Conservation (phyloP, 768 basidiomycete genomes). For the Dendrothele bispora region DNA sequence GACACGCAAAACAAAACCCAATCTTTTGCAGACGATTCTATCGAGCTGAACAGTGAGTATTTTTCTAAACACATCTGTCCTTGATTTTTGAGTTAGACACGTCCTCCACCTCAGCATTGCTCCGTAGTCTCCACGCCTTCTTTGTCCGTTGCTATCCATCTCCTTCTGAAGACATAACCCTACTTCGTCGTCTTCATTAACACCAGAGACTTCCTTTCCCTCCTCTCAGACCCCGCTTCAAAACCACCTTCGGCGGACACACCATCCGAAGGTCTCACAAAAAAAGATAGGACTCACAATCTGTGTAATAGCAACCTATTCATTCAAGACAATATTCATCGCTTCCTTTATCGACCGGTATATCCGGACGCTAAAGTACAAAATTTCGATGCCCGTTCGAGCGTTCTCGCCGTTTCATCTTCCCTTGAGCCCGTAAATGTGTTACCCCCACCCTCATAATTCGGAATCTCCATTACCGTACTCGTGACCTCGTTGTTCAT, state of each 20-base stretch:
- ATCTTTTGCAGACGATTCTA: too few species aligned
- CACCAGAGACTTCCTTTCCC: conserved; percentile 5
- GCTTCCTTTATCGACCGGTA: conserved; percentile 69
- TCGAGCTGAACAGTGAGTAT: too few species aligned
- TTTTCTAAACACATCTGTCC: too few species aligned
- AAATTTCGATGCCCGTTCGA: conserved; percentile 11
- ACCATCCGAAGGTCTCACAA: conserved; percentile 63
- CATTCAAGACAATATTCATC: conserved; percentile 17
- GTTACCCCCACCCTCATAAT: conserved; percentile 11
- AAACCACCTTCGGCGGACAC: conserved; percentile 77
- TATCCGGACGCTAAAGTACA: too few species aligned
- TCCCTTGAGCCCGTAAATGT: background rate
- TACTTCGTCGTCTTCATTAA: background rate
- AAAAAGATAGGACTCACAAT: conserved; percentile 69
- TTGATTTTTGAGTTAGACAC: too few species aligned
- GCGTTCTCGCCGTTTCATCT: conserved; percentile 29
- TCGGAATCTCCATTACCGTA: conserved; percentile 22
- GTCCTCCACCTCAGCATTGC: background rate
- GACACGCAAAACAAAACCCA: too few species aligned
- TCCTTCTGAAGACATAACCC: background rate
- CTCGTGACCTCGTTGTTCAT: conserved; percentile 24
- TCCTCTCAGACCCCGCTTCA: conserved; percentile 36
- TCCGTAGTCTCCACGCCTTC: background rate
- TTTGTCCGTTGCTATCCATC: too few species aligned
- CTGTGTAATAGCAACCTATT: conserved; percentile 58